Conservation (phyloP, 2,329 filamentous ascomycete genomes). For the Sporothrix sp. region DNA sequence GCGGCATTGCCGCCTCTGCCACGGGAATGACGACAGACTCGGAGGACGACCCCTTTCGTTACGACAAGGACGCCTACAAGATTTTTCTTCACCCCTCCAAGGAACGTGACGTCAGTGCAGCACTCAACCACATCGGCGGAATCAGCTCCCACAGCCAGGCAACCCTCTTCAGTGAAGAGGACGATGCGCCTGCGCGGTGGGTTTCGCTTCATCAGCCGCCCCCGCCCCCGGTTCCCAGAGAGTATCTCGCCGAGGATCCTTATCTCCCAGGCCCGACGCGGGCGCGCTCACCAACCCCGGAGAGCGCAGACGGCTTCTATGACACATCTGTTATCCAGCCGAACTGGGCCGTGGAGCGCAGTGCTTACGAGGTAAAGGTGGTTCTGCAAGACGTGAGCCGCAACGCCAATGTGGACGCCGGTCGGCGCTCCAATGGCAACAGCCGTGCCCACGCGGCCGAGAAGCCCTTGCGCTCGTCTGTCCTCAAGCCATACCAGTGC, state of each 20-base stretch:
- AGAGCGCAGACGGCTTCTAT: slow-evolving; percentile 13
- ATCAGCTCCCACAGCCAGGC: slow-evolving; percentile 20
- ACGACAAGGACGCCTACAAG: slow-evolving; percentile 32
- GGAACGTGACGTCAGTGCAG: slow-evolving; percentile 35
- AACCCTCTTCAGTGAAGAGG: slow-evolving; percentile 19
- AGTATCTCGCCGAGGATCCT: slow-evolving; percentile 3
- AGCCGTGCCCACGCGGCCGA: neutral
- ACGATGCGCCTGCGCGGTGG: slow-evolving; percentile 22
- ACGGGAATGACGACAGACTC: slow-evolving; percentile 25
- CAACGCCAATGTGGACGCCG: neutral
- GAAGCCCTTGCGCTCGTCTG: neutral
- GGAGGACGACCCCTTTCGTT: slow-evolving; percentile 36
- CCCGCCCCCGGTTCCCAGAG: slow-evolving; percentile 14
- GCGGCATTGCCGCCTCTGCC: slow-evolving; percentile 22
- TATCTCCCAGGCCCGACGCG: slow-evolving; percentile 1
- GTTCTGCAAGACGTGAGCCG: slow-evolving; percentile 13
- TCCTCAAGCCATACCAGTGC: neutral
- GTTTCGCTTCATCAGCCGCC: slow-evolving; percentile 10
- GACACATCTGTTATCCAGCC: slow-evolving; percentile 14
- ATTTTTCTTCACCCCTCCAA: slow-evolving; percentile 29
- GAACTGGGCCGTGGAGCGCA: slow-evolving; percentile 10
- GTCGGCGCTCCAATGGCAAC: neutral
- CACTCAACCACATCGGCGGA: slow-evolving; percentile 26
- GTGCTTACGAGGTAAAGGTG: slow-evolving; percentile 19
- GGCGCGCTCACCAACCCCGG: slow-evolving; percentile 8